Evolutionary conservation across 768 basidiomycete genomes (phyloP).

Genomic region (Mycena capillaripes): DNA sequence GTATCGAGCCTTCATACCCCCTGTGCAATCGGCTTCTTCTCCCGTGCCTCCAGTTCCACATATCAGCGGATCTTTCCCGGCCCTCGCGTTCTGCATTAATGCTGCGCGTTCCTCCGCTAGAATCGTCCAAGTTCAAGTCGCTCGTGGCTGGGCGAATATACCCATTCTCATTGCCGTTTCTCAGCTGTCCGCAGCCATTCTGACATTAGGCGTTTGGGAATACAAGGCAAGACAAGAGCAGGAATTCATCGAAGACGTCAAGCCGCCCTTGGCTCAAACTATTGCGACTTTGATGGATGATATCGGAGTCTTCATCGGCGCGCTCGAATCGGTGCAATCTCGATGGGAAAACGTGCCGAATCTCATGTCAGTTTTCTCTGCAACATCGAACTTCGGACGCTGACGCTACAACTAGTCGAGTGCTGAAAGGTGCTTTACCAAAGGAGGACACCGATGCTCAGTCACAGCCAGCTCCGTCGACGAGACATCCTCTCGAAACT

Average conservation of each 20-base stretch:
- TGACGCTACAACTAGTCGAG: slow-evolving; percentile 6
- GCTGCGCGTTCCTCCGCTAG: slow-evolving; percentile 73
- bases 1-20: slow-evolving; percentile 77
- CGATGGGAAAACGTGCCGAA: slow-evolving; percentile 51
- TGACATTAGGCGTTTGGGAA: slow-evolving; percentile 73
- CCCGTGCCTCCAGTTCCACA: slow-evolving; percentile 32
- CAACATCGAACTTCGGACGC: background rate
- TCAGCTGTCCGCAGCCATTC: slow-evolving; percentile 64
- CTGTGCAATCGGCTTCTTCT: slow-evolving; percentile 41
- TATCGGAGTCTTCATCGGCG: slow-evolving; percentile 56
- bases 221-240: slow-evolving; percentile 61
- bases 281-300: slow-evolving; percentile 55
- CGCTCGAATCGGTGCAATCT: slow-evolving; percentile 53
- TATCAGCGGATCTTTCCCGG: slow-evolving; percentile 56
- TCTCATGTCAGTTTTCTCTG: slow-evolving; percentile 49
- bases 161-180: slow-evolving; percentile 60
- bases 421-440: slow-evolving; percentile 34
- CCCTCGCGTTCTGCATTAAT: slow-evolving; percentile 69
- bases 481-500: background rate
- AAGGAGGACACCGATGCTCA: background rate
- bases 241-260: slow-evolving; percentile 49
- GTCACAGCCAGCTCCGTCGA: background rate
- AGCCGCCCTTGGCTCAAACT: slow-evolving; percentile 47
- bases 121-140: slow-evolving; percentile 68
- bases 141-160: slow-evolving; percentile 58